Evolutionary conservation across 2,329 filamentous ascomycete species (phyloP).

Genomic region (Aspergillus hortae): DNA sequence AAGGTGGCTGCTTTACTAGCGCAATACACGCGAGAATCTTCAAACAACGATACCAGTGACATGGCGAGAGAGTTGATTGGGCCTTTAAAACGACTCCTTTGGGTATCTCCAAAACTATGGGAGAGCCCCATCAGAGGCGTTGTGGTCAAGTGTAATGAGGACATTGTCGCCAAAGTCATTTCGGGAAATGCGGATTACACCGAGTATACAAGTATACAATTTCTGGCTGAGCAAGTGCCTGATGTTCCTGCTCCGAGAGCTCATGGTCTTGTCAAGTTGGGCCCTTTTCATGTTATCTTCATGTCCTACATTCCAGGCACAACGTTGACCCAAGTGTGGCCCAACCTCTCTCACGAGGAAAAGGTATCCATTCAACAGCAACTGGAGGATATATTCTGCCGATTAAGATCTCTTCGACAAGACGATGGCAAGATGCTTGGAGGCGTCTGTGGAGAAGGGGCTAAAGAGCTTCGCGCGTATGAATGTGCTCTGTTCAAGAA

Average conservation of each 20-base stretch:
- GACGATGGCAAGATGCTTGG: slow-evolving; percentile 16
- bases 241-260: slow-evolving; percentile 25
- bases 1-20: slow-evolving; percentile 14
- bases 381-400: slow-evolving; percentile 12
- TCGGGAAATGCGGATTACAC: slow-evolving; percentile 15
- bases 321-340: slow-evolving; percentile 22
- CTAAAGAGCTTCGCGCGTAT: slow-evolving; percentile 20
- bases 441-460: slow-evolving; percentile 24
- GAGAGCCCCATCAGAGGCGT: slow-evolving; percentile 17
- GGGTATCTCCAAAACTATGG: slow-evolving; percentile 21
- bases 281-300: slow-evolving; percentile 23
- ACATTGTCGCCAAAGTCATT: slow-evolving; percentile 21
- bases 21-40: slow-evolving; percentile 1
- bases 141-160: slow-evolving; percentile 21
- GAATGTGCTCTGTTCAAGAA: slow-evolving; percentile 18
- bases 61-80: slow-evolving; percentile 7
- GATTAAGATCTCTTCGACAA: slow-evolving; percentile 18
- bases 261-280: slow-evolving; percentile 23
- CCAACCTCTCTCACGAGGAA: slow-evolving; percentile 15
- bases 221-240: slow-evolving; percentile 18
- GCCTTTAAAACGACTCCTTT: slow-evolving; percentile 19
- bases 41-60: slow-evolving; percentile 1
- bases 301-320: slow-evolving; percentile 25
- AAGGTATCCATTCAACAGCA: slow-evolving; percentile 19
- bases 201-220: slow-evolving; percentile 26